Evolutionary conservation across 345 rosid species (phyloP), one percentile per base, ranked within the genome.

Genomic region (Capsella bursapastoris): DNA sequence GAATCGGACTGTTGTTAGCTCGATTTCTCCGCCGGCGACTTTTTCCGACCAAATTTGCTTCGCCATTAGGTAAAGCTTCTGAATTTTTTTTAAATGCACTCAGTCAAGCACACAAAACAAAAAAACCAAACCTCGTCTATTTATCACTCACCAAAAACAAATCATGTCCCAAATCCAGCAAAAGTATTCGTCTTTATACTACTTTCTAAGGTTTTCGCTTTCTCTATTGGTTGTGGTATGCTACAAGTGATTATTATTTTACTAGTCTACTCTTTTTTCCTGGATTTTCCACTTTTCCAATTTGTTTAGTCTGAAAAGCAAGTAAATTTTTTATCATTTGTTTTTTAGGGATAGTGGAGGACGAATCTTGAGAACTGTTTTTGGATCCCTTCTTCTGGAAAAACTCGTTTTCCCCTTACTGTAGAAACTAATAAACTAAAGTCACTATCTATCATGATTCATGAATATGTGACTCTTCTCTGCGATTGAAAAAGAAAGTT

Each of bases 1-100:
- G 63, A 58, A 41, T 68, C 38, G 32, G 37, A 70, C 45, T 47
- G 6, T 22, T 52, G 14, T 27, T 6, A 68, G 55, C 73, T 70
- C 52, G 68, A 38, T 29, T 41, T 72, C 64, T 52, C 70, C 76
- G 47, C 76, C 70, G 63, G 47, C 55, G 62, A 63, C 34, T 52
- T 72, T 49, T 16, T 47, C 63, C 25, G 61, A 41, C 27, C 63
- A 38, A 7, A 12, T 50, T 22, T 40, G 35, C 43, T 29, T 57
- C 73, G 27, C 18, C 14, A 15, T 10, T 22, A 62, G 76, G 76
- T 72, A 72, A 22, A 38, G 61, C n/a, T 72, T n/a, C 70, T 52
- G 63, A 62, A 1, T 50, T 22, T 22, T 22, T 71, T 70, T 5
- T 0, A 16, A 13, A 11, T 32, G 45, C 48, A 16, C 11, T 55